phyloP scores from a whole-genome alignment of 768 basidiomycete species.

The Grammothele lineata region DNA sequence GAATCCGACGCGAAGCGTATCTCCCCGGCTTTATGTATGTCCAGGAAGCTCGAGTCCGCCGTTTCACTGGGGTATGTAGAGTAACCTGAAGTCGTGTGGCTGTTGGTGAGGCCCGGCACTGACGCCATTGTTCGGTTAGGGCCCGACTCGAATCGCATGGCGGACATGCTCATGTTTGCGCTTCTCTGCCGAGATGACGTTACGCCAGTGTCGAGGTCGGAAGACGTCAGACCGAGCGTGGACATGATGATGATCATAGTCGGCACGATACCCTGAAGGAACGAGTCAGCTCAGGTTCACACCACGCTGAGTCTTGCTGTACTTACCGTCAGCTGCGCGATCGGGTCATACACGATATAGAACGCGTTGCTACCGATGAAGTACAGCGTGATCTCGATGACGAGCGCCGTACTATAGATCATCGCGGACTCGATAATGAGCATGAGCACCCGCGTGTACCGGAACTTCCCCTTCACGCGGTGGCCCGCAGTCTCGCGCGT shows the following conservation, averaged over 20 bases:
- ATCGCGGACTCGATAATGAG: conserved; percentile 31
- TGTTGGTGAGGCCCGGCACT: too few relatives aligned
- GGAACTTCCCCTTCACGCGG: conserved; percentile 9
- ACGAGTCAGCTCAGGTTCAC: not conserved
- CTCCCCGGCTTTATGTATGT: too few relatives aligned
- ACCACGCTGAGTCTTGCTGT: not conserved
- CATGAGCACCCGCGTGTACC: conserved; percentile 27
- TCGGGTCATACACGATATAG: conserved; percentile 35
- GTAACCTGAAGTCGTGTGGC: too few relatives aligned
- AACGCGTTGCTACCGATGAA: conserved; percentile 30
- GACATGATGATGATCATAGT: conserved; percentile 2
- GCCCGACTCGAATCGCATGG: too few relatives aligned
- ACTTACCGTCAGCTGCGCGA: conserved; percentile 29
- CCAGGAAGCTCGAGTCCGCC: too few relatives aligned
- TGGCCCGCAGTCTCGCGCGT: conserved; percentile 16
- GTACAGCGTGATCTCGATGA: conserved; percentile 33
- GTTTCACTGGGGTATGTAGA: too few relatives aligned
- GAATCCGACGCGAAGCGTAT: too few relatives aligned
- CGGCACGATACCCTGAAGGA: not conserved
- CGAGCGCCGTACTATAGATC: conserved; percentile 30
- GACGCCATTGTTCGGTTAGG: too few relatives aligned
- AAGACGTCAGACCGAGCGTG: not conserved
- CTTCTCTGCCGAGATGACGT: too few relatives aligned
- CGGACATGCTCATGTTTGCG: too few relatives aligned
- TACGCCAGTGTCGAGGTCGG: not conserved